phyloP scores from a whole-genome alignment of 352 stramenopile genomes.

The Pythium aristosporum region DNA sequence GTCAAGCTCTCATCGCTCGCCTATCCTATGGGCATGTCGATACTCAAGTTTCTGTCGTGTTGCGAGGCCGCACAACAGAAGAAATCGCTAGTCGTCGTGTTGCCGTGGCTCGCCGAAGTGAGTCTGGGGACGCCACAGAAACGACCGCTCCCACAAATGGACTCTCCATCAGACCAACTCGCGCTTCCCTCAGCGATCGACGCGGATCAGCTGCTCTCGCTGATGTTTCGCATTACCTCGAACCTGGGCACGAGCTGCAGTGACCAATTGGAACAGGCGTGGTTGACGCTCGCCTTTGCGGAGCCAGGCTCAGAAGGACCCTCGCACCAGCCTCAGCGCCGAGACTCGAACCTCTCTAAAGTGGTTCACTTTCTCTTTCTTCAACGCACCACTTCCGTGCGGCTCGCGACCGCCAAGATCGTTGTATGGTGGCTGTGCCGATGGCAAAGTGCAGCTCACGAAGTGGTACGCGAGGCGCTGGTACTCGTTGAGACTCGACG shows the following conservation, averaged over 20 bases:
- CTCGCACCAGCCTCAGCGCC: neutral
- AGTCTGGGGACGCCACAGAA: neutral
- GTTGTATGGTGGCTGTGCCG: constrained; percentile 68
- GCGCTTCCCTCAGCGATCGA: constrained; percentile 5
- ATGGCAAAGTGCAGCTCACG: constrained; percentile 50
- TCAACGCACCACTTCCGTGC: constrained; percentile 33
- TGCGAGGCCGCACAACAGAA: constrained; percentile 39
- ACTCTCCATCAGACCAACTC: neutral
- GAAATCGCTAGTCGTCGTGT: constrained; percentile 48
- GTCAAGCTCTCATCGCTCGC: constrained; percentile 32
- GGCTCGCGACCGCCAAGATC: constrained; percentile 48
- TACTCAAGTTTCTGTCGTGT: constrained; percentile 42
- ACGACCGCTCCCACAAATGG: neutral
- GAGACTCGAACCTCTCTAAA: constrained; percentile 25
- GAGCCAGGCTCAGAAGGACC: neutral
- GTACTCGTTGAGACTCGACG: constrained; percentile 23
- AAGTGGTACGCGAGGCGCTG: constrained; percentile 36
- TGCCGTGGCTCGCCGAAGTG: constrained; percentile 61
- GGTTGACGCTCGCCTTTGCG: constrained; percentile 57
- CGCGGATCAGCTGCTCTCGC: constrained; percentile 33
- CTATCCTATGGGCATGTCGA: constrained; percentile 36
- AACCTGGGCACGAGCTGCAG: constrained; percentile 36
- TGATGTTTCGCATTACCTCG: constrained; percentile 58
- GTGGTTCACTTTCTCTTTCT: constrained; percentile 52
- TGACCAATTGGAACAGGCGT: constrained; percentile 63